Base-by-base conservation (phyloP, 1,284 basidiomycete species). In the Cryptococcus sp. region DNA sequence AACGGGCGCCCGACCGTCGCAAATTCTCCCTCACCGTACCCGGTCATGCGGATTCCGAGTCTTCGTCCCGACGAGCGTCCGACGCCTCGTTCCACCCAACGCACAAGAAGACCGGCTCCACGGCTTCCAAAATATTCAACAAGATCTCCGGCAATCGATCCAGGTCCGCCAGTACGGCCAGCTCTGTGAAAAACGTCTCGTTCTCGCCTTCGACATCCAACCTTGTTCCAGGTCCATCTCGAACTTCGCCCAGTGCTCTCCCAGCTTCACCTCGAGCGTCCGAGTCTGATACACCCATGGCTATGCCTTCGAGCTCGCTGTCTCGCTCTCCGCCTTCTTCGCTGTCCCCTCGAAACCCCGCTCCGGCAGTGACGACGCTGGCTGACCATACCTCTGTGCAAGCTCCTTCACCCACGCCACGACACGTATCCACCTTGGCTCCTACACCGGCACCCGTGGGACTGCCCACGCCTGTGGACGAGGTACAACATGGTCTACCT, bases 111-210 rank as follows among this genome's bases (percentile, higher is more conserved):
- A 28, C 18, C 46, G 35, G 40, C 23, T 55, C 59, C 1, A 56
- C 50, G 1, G 52, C 60, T 3, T 62, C 59, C 23, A 66, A 66
- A 47, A 49, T 68, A 14, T 51, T 68, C 12, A 58, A 55, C 43
- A 68, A 68, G 53, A 55, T 68, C 38, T 33, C 28, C 22, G 52
- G 53, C 9, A 48, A 48, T 22, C 31, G 53, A 21, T 48, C 46
- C 21, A 26, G 53, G 34, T 51, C 49, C n/a, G 53, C 45, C 25
- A 54, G 53, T 43, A 46, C 28, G 22, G 53, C 53, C 16, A 50
- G 48, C 19, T 43, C 47, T 3, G 39, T 48, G n/a, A 45, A 51
- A 10, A n/a, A 26, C 14, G 53, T 54, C 14, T 48, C 48, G n/a
- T 54, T 54, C 47, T 43, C 53, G 12, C 38, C 53, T 1, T 48